A percentile compares a stretch with the other conserved stretches of the same genome.
Conservation (phyloP, 495 filamentous ascomycete genomes). For the Letharia lupina region DNA sequence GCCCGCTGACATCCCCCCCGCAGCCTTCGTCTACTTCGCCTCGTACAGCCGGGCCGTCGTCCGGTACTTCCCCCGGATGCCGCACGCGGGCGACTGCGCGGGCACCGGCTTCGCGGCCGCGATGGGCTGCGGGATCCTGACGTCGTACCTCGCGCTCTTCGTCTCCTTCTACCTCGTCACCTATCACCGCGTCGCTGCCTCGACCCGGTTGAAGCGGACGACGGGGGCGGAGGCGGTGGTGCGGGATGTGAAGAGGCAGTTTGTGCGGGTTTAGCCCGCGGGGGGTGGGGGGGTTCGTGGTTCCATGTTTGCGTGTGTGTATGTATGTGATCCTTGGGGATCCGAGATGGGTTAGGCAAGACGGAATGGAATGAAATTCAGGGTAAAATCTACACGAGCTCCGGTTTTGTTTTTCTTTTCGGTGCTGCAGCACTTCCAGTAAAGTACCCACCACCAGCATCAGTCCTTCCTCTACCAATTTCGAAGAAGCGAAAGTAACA, state of each 20-base stretch:
- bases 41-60: conserved; percentile 25
- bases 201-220: neutral
- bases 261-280: neutral
- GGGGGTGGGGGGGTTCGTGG: too few species aligned
- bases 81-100: conserved; percentile 24
- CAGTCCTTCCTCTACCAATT: too few species aligned
- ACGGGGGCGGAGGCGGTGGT: neutral
- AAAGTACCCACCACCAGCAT: too few species aligned
- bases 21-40: conserved; percentile 28
- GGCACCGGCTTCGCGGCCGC: conserved; percentile 28
- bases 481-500: too few species aligned
- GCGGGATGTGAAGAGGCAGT: neutral
- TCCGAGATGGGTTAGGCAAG: too few species aligned
- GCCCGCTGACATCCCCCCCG: too few species aligned
- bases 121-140: conserved; percentile 27
- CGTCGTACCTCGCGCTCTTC: conserved; percentile 28
- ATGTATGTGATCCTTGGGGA: too few species aligned
- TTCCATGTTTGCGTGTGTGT: too few species aligned
- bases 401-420: too few species aligned
- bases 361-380: too few species aligned
- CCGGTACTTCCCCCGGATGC: conserved; percentile 26
- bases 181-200: conserved; percentile 3
- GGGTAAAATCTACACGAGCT: too few species aligned
- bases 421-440: too few species aligned
- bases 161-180: conserved; percentile 29